Base-by-base conservation (phyloP, 2,329 filamentous ascomycete genomes). In the Cercospora zeae-maydis region DNA sequence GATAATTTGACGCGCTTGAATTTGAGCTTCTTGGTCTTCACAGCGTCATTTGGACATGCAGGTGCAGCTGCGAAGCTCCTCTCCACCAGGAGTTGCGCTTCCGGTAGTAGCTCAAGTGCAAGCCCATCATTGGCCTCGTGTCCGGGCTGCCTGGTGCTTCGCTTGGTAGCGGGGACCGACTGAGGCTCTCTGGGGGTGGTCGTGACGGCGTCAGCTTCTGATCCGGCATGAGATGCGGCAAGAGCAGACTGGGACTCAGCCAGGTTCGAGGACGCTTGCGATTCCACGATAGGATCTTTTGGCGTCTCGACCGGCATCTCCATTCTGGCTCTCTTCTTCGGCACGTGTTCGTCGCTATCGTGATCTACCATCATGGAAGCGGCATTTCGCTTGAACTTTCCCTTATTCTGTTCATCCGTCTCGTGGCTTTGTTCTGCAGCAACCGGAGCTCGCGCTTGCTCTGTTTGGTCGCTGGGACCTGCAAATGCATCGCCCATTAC, bases 71-170 rank as follows among this genome's bases (percentile, higher is more conserved):
- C 45, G 47, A 59, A 59, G 45, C 57, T 59, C 33, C 52, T 31
- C 21, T 61, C 59, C 5, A 55, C 59, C 14, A 56, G 21, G 14
- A 37, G 19, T 30, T 61, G 59, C 30, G 59, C 59, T 37, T 47
- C 51, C 27, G 24, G 3, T 21, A 11, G 27, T 24, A 27, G 42
- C 42, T 49, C 42, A n/a, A 49, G 42, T 24, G 27, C 42, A 24
- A 27, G 42, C 21, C 27, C 21, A 27, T 11, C 19, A 19, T 24
- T 30, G 24, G 21, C 42, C 11, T 49, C 11, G 13, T 4, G 42
- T 30, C 21, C 42, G 13, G 11, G 21, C 21, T 27, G 8, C 31
- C 4, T 13, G 8, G 13, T 39, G 24, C 30, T 9, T 11, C 39
- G 14, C 11, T 30, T 27, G 21, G 27, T 13, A 59, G 19, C 42